Evolutionary conservation across 169 alveolate species (phyloP), one percentile per base, ranked within the genome.

Genomic region (Besnoitia besnoiti): DNA sequence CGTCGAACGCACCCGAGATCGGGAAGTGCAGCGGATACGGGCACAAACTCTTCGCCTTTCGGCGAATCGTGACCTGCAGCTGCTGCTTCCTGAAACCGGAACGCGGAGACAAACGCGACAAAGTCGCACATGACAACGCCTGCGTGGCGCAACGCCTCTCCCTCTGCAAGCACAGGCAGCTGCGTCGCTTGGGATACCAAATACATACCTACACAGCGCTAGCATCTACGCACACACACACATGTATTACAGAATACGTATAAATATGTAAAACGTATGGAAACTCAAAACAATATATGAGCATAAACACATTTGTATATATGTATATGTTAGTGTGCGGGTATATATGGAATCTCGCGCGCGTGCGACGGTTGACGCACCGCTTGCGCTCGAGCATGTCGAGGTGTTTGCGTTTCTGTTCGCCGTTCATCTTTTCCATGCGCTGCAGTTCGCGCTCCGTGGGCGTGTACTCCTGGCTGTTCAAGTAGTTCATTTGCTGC

Each of bases 11-110:
- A 21, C 47, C 89, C 33, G 50, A 44, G 76, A n/a, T 85, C 33
- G 80, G 80, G 42, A 85, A 37, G 51, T 85, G 90, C 50, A 85
- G 90, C 33, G 76, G 90, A 27, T 85, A 62, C 90, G 90, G 90
- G 55, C 90, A 85, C 39, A 85, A 24, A 35, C 79, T 46, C 79
- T 85, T 85, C 55, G 90, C 90, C 80, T n/a, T 85, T 3, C 79
- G 76, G 14, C 76, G 59, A 14, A 85, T 30, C 33, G 47, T 55
- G 16, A 24, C 40, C 76, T 44, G 90, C 49, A 46, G 37, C 55
- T 55, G 79, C 79, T 85, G 90, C 76, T 46, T 27, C n/a, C 90
- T 85, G 90, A 19, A 44, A n/a, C 0, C 85, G 35, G 27, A 44
- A 24, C 42, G 12, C 7, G 0, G 27, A 44, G 47, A 82, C 33